Evolutionary conservation across 495 filamentous ascomycete species (phyloP).

Genomic region (Neurospora sp.): DNA sequence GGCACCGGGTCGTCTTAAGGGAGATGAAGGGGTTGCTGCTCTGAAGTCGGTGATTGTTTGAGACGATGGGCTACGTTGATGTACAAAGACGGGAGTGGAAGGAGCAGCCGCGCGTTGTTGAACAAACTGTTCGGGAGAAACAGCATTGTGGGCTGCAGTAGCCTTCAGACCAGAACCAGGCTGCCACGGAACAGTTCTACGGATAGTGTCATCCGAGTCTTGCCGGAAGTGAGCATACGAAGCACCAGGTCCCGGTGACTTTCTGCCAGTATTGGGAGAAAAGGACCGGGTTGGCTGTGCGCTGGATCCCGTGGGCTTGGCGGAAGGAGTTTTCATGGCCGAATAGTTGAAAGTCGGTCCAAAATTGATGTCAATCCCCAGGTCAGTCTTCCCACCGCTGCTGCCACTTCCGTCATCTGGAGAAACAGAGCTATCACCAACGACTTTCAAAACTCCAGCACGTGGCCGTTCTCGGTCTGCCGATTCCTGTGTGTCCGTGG

Average conservation of each 20-base stretch:
- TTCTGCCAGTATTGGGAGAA: slow-evolving; percentile 32
- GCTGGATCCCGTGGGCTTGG: slow-evolving; percentile 14
- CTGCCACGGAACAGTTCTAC: slow-evolving; percentile 68
- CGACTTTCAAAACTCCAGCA: slow-evolving; percentile 72
- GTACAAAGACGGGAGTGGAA: slow-evolving; percentile 35
- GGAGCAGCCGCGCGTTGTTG: slow-evolving; percentile 61
- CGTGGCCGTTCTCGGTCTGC: slow-evolving; percentile 51
- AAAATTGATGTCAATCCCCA: slow-evolving; percentile 60
- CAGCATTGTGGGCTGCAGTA: slow-evolving; percentile 24
- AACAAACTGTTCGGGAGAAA: slow-evolving; percentile 73
- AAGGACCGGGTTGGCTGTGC: slow-evolving; percentile 30
- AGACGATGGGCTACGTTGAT: slow-evolving; percentile 50
- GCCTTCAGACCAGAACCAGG: slow-evolving; percentile 48
- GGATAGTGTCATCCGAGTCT: slow-evolving; percentile 37
- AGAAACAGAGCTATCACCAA: slow-evolving; percentile 46
- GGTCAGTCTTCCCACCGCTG: background rate
- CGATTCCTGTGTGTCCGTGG: slow-evolving; percentile 51
- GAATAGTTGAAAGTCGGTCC: slow-evolving; percentile 70
- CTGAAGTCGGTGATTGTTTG: slow-evolving; percentile 39
- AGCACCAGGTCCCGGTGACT: slow-evolving; percentile 28
- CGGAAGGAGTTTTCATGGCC: slow-evolving; percentile 13
- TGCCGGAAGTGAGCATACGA: slow-evolving; percentile 30
- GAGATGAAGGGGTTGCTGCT: slow-evolving; percentile 34
- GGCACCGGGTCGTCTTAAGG: slow-evolving; percentile 19
- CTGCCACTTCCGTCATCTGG: slow-evolving; percentile 3